phyloP scores from a whole-genome alignment of 1,284 basidiomycete species.

The Leccinum variabile region DNA sequence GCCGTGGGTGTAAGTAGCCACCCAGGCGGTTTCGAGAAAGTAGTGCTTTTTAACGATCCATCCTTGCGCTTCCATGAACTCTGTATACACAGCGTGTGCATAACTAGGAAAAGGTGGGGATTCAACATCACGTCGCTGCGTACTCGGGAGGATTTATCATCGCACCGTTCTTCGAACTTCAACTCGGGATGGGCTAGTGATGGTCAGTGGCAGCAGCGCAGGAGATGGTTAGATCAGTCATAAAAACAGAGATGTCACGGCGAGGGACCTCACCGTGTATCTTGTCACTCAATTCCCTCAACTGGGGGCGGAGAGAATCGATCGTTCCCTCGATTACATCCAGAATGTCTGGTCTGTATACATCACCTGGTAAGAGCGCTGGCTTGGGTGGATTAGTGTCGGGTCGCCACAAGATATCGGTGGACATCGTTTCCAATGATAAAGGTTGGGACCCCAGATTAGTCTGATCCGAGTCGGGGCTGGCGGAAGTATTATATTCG shows the following conservation, averaged over 20 bases:
- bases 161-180: slow-evolving; percentile 55
- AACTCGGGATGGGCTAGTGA: slow-evolving; percentile 60
- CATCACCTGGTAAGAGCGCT: slow-evolving; percentile 21
- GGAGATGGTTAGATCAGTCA: slow-evolving; percentile 7
- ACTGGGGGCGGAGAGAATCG: slow-evolving; percentile 50
- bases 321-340: slow-evolving; percentile 59
- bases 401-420: slow-evolving; percentile 32
- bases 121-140: slow-evolving; percentile 5
- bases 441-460: slow-evolving; percentile 4
- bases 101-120: slow-evolving; percentile 35
- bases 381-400: slow-evolving; percentile 22
- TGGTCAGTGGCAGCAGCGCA: neutral
- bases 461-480: neutral
- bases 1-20: slow-evolving; percentile 61
- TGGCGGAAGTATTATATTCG: neutral
- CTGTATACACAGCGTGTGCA: slow-evolving; percentile 57
- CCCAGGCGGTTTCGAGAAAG: slow-evolving; percentile 70
- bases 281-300: slow-evolving; percentile 65
- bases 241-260: neutral
- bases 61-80: slow-evolving; percentile 57
- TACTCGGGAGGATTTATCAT: slow-evolving; percentile 2
- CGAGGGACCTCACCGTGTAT: slow-evolving; percentile 55
- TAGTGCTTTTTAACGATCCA: slow-evolving; percentile 60
- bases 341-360: slow-evolving; percentile 43
- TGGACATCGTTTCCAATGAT: slow-evolving; percentile 19